Conservation (phyloP, 2,329 filamentous ascomycete species). For the Huntiella omanensis region DNA sequence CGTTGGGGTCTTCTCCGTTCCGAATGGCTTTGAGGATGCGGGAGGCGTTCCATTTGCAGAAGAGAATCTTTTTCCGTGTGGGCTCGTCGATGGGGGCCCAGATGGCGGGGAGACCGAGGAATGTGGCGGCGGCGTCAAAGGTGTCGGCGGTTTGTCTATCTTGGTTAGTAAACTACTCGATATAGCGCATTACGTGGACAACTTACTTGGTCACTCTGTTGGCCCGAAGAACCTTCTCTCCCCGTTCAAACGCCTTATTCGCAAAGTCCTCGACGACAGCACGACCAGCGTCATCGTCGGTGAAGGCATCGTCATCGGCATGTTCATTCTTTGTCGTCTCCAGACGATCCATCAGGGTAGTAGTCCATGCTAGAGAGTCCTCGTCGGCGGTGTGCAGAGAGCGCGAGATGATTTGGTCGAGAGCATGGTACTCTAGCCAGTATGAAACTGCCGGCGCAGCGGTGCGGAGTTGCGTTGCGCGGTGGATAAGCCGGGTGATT, state of each 20-base stretch:
- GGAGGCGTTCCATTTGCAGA: constrained; percentile 86
- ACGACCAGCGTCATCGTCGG: constrained; percentile 69
- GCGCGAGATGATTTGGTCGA: constrained; percentile 74
- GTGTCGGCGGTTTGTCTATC: constrained; percentile 76
- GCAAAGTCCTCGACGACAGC: constrained; percentile 92
- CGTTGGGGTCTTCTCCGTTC: constrained; percentile 80
- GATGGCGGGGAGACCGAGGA: constrained; percentile 71
- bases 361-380: constrained; percentile 66
- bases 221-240: constrained; percentile 61
- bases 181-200: not conserved
- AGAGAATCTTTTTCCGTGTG: constrained; percentile 74
- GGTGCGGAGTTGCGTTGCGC: constrained; percentile 67
- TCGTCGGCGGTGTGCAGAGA: constrained; percentile 60
- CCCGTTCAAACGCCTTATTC: constrained; percentile 68
- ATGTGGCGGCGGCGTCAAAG: constrained; percentile 79
- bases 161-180: not conserved
- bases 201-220: constrained; percentile 63
- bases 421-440: constrained; percentile 89
- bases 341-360: constrained; percentile 72
- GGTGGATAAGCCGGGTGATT: constrained; percentile 63
- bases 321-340: constrained; percentile 63
- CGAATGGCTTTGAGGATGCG: constrained; percentile 83
- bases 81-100: constrained; percentile 65
- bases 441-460: constrained; percentile 81
- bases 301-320: constrained; percentile 60